These are phyloP conservation scores for Infundibulicybe gibba DNA, from an alignment of 768 basidiomycete species.

Conservation along the genomic window DNA sequence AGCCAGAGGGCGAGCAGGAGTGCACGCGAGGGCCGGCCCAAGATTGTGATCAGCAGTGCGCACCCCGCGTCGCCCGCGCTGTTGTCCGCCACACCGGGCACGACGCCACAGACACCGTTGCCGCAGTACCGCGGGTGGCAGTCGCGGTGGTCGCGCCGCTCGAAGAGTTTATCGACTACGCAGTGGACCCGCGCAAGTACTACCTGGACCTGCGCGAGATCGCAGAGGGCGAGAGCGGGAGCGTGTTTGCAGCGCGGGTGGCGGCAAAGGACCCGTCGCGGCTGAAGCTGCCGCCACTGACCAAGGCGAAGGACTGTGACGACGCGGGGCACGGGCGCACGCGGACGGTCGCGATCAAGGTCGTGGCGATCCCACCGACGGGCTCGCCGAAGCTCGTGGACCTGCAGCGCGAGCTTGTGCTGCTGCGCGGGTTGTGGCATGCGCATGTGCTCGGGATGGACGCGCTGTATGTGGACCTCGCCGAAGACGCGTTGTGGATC, in stretches of 20 bases:
- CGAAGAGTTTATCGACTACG: slow-evolving; percentile 60
- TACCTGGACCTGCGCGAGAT: slow-evolving; percentile 74
- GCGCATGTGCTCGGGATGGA: slow-evolving; percentile 66
- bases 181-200: slow-evolving; percentile 55
- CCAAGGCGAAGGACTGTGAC: slow-evolving; percentile 34
- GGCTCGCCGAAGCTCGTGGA: slow-evolving; percentile 64
- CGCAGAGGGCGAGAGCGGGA: slow-evolving; percentile 81
- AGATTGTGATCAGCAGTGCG: slow-evolving; percentile 29
- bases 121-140: slow-evolving; percentile 63
- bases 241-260: slow-evolving; percentile 50
- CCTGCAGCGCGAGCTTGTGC: slow-evolving; percentile 52
- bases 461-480: slow-evolving; percentile 63
- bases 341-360: slow-evolving; percentile 74
- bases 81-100: slow-evolving; percentile 14
- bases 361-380: slow-evolving; percentile 54
- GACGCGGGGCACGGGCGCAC: slow-evolving; percentile 26
- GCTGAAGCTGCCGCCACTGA: slow-evolving; percentile 34
- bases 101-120: slow-evolving; percentile 38
- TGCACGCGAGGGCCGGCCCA: slow-evolving; percentile 19
- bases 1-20: slow-evolving; percentile 9
- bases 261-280: slow-evolving; percentile 23
- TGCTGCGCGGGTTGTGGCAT: slow-evolving; percentile 57
- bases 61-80: slow-evolving; percentile 9
- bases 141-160: slow-evolving; percentile 56
- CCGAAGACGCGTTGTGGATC: slow-evolving; percentile 74